Base-by-base conservation (phyloP, 306 rosid species). In the Fragaria iinumae region DNA sequence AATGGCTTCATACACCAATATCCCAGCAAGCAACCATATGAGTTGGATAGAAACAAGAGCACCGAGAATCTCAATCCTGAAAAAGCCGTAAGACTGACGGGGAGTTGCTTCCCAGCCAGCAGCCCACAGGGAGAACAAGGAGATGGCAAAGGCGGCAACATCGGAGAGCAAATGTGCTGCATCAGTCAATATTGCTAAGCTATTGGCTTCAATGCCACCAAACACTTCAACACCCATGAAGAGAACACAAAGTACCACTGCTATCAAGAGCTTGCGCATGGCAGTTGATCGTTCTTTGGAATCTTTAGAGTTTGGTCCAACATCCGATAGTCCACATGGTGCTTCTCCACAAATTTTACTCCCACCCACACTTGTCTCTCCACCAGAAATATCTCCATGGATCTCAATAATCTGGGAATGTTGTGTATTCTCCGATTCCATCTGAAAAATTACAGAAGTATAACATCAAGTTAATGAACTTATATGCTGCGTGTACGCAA, bases 81-180 rank as follows among this genome's bases (percentile, higher is more conserved):
- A 89, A 79, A 91, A 91, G 55, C 96, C 96, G 20, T 91, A 91
- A 8, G 93, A 89, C 77, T 89, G 96, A 65, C 96, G 93, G 29
- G 96, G 96, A 67, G 76, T 91, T 73, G 96, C 93, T 80, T 89
- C 91, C 96, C 93, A 91, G 66, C 93, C 88, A 18, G 91, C 89
- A 78, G 93, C 96, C 96, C 96, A 91, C 55, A 91, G 66, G 27
- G 96, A 84, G 72, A 91, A 87, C 72, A 91, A 80, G 63, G 96
- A 91, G 88, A 91, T 91, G 71, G 96, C 91, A 73, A 91, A 91
- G 21, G 93, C 82, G 47, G 93, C 93, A 84, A 91, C 93, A 21
- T 91, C 96, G 3, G 91, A 89, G 34, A 91, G 96, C 81, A 91
- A 82, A 80, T 91, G 96, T 9, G 96, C 96, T 73, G 96, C 96